Evolutionary conservation across 2,329 filamentous ascomycete species (phyloP).

Genomic region (Alternaria arborescens): DNA sequence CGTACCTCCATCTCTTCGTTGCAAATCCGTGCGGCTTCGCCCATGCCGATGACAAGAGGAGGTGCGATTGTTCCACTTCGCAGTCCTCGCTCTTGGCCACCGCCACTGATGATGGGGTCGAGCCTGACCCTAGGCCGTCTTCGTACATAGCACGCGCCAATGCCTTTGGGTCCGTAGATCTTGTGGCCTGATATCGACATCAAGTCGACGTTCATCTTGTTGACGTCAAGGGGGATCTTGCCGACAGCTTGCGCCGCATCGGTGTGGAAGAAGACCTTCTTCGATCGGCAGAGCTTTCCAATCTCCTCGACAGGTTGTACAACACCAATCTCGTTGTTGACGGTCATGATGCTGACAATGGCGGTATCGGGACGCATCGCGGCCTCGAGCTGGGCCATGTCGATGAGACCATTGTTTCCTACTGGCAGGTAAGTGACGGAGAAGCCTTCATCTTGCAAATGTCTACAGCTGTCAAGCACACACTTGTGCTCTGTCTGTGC

Average conservation of each 20-base stretch:
- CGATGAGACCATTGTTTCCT: slow-evolving; percentile 82
- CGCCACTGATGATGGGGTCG: slow-evolving; percentile 94
- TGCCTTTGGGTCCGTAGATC: slow-evolving; percentile 97
- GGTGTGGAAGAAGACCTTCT: slow-evolving; percentile 98
- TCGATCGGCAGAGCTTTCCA: slow-evolving; percentile 86
- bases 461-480: slow-evolving; percentile 94
- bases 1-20: slow-evolving; percentile 90
- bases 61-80: slow-evolving; percentile 94
- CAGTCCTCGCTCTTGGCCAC: slow-evolving; percentile 93
- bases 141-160: slow-evolving; percentile 95
- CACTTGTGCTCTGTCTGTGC: slow-evolving; percentile 99
- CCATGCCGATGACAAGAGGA: slow-evolving; percentile 88
- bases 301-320: slow-evolving; percentile 96
- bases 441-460: slow-evolving; percentile 96
- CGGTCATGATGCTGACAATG: slow-evolving; percentile 96
- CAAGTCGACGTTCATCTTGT: slow-evolving; percentile 96
- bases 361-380: slow-evolving; percentile 91
- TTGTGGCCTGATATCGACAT: slow-evolving; percentile 99
- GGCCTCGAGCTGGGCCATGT: slow-evolving; percentile 82
- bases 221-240: slow-evolving; percentile 96
- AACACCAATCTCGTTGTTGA: slow-evolving; percentile 99
- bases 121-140: slow-evolving; percentile 91
- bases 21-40: slow-evolving; percentile 92
- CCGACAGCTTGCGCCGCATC: slow-evolving; percentile 97
- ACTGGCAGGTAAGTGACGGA: slow-evolving; percentile 98